A percentile compares a stretch with the other conserved stretches of the same genome.
phyloP scores from a whole-genome alignment of 331 rosid genomes.

The Quercus tomentella region DNA sequence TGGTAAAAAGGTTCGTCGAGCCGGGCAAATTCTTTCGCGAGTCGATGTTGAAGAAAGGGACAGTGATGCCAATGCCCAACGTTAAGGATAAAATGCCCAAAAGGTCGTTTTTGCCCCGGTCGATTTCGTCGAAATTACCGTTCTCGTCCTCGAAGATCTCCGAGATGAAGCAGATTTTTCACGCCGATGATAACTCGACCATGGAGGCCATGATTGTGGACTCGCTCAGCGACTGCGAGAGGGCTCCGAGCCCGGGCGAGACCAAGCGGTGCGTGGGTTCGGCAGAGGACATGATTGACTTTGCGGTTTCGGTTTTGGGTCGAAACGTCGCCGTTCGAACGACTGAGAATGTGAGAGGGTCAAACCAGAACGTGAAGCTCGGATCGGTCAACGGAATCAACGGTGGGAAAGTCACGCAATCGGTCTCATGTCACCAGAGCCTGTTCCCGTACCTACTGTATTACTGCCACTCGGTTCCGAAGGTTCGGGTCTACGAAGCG shows the following conservation, averaged over 20 bases:
- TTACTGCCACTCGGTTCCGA: conserved; percentile 94
- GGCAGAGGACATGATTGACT: conserved; percentile 89
- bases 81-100: conserved; percentile 78
- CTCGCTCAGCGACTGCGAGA: conserved; percentile 71
- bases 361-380: conserved; percentile 50
- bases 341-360: conserved; percentile 62
- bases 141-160: conserved; percentile 61
- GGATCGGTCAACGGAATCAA: conserved; percentile 62
- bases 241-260: conserved; percentile 68
- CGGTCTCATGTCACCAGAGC: conserved; percentile 97
- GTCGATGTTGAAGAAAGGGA: conserved; percentile 65
- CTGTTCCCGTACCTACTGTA: conserved; percentile 82
- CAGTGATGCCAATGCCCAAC: conserved; percentile 85
- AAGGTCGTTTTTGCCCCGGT: conserved; percentile 93
- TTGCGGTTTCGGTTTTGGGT: conserved; percentile 74
- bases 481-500: conserved; percentile 88
- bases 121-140: conserved; percentile 66
- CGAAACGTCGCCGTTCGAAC: conserved; percentile 65
- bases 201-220: conserved; percentile 72
- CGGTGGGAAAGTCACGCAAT: conserved; percentile 76
- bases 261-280: conserved; percentile 89
- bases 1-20: conserved; percentile 85
- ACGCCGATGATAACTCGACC: conserved; percentile 67
- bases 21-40: conserved; percentile 93
- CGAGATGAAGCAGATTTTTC: conserved; percentile 58